phyloP scores from a whole-genome alignment of 306 rosid species.

The Cicer cuneatum region DNA sequence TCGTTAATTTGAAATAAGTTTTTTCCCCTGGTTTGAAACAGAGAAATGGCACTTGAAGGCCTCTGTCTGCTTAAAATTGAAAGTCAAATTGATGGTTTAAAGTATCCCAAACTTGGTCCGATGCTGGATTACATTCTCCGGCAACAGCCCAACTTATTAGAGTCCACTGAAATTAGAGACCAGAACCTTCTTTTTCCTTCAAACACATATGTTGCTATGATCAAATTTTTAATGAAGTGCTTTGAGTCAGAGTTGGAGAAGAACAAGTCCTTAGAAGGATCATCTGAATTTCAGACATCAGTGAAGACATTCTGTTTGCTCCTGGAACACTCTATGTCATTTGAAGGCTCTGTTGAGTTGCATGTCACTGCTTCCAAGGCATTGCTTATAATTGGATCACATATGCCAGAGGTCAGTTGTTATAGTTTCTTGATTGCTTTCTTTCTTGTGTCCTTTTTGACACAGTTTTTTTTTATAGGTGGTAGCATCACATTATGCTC shows the following conservation, averaged over 20 bases:
- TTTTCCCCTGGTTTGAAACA: slow-evolving; percentile 47
- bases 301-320: slow-evolving; percentile 72
- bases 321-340: slow-evolving; percentile 86
- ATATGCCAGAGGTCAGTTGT: slow-evolving; percentile 75
- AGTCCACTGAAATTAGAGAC: slow-evolving; percentile 70
- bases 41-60: slow-evolving; percentile 95
- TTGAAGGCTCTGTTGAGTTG: slow-evolving; percentile 89
- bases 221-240: slow-evolving; percentile 80
- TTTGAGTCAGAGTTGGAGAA: slow-evolving; percentile 72
- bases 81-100: slow-evolving; percentile 51
- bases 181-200: slow-evolving; percentile 77
- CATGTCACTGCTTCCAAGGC: slow-evolving; percentile 87
- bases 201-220: slow-evolving; percentile 73
- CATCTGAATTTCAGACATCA: slow-evolving; percentile 59
- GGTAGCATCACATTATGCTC: slow-evolving; percentile 70
- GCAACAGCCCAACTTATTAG: slow-evolving; percentile 77
- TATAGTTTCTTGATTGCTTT: slow-evolving; percentile 44
- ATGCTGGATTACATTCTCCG: slow-evolving; percentile 76
- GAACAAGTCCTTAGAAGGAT: slow-evolving; percentile 52
- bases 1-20: slow-evolving; percentile 25
- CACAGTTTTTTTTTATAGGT: slow-evolving; percentile 60
- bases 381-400: slow-evolving; percentile 74
- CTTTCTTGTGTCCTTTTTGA: slow-evolving; percentile 43
- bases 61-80: slow-evolving; percentile 65
- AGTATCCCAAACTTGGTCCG: slow-evolving; percentile 72